Conservation (phyloP, 257 asterid species). For the Jacaranda mimosifolia region DNA sequence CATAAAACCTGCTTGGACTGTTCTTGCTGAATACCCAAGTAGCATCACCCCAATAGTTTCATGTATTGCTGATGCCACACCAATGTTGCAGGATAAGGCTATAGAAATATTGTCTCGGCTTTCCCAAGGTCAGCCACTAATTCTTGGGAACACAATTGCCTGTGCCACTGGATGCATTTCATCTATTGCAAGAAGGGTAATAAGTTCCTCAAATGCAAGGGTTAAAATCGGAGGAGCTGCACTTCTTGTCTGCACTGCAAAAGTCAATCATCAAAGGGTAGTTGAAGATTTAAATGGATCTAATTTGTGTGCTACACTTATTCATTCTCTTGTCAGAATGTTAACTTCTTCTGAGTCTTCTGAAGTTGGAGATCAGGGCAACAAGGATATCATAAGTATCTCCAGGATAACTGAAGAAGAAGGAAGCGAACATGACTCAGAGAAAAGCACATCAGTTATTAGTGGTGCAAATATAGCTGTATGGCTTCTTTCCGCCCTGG, state of each 20-base stretch:
- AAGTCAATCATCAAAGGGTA: slow-evolving; percentile 81
- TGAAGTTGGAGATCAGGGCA: slow-evolving; percentile 58
- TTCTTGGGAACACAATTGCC: slow-evolving; percentile 75
- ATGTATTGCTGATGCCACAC: slow-evolving; percentile 80
- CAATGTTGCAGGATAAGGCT: slow-evolving; percentile 86
- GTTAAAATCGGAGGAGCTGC: slow-evolving; percentile 95
- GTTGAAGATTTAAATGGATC: slow-evolving; percentile 80
- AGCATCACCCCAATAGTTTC: slow-evolving; percentile 82
- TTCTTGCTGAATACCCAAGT: slow-evolving; percentile 85
- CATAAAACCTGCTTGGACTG: slow-evolving; percentile 83
- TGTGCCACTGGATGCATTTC: slow-evolving; percentile 79
- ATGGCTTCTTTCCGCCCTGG: slow-evolving; percentile 93
- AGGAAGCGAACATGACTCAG: slow-evolving; percentile 47
- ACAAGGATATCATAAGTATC: slow-evolving; percentile 67
- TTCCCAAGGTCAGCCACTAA: slow-evolving; percentile 71
- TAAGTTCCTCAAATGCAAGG: slow-evolving; percentile 62
- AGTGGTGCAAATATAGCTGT: slow-evolving; percentile 76
- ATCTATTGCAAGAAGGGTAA: slow-evolving; percentile 77
- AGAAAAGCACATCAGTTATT: slow-evolving; percentile 75
- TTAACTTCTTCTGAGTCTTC: slow-evolving; percentile 59
- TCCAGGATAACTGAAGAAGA: slow-evolving; percentile 67
- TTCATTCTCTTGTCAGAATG: slow-evolving; percentile 87
- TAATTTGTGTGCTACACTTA: slow-evolving; percentile 64
- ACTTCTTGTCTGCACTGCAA: slow-evolving; percentile 85
- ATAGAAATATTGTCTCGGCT: slow-evolving; percentile 84